These are phyloP conservation scores for Syzygium aqueum DNA, from an alignment of 345 rosid genomes.

Conservation along the genomic window DNA sequence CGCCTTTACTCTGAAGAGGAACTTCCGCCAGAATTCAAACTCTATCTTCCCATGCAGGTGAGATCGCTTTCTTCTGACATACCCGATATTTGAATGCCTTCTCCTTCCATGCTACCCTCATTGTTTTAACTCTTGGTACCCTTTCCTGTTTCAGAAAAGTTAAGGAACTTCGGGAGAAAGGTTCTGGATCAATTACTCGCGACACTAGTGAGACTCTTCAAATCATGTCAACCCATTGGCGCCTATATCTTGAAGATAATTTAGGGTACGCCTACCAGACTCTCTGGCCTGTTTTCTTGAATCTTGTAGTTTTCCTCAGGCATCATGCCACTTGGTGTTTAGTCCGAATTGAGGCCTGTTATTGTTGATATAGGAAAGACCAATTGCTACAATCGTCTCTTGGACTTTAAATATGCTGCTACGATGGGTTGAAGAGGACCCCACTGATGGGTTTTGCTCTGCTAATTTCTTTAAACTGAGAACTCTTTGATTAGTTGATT, in stretches of 20 bases:
- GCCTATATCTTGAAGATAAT: not conserved
- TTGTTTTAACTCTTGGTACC: not conserved
- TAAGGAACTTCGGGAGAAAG: not conserved
- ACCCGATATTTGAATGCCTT: not conserved
- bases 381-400: not conserved
- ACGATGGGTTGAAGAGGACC: not conserved
- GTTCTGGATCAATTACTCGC: not conserved
- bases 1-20: conserved; percentile 95
- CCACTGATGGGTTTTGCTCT: not conserved
- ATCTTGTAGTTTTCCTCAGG: not conserved
- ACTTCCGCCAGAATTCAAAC: conserved; percentile 92
- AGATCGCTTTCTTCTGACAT: not conserved
- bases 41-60: conserved; percentile 94
- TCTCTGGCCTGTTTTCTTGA: not conserved
- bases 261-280: not conserved
- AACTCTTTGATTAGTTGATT: not conserved
- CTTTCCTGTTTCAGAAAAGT: conserved; percentile 35
- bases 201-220: not conserved
- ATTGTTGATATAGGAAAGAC: not conserved
- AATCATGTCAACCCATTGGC: not conserved
- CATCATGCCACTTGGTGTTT: not conserved
- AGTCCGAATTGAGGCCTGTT: not conserved
- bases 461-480: not conserved
- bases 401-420: not conserved
- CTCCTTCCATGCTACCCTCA: not conserved